Conservation (phyloP, 306 rosid genomes). For the Carpinus fangiana region DNA sequence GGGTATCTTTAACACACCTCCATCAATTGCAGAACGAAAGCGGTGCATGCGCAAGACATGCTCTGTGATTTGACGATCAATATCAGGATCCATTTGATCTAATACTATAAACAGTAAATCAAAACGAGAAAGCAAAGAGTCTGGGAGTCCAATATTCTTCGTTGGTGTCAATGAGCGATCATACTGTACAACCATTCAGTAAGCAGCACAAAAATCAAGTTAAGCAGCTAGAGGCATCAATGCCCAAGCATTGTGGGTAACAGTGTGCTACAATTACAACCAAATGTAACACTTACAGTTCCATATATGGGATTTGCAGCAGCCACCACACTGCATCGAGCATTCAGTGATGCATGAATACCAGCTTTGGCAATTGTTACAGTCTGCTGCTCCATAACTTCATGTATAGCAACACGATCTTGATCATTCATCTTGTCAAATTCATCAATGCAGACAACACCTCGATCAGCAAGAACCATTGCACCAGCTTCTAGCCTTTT, state of each 20-base stretch:
- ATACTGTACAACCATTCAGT: constrained; percentile 50
- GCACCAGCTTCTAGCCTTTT: constrained; percentile 99
- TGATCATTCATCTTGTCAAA: constrained; percentile 98
- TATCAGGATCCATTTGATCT: constrained; percentile 99
- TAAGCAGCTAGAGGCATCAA: constrained; percentile 17
- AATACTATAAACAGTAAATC: constrained; percentile 90
- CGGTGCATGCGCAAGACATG: constrained; percentile 98
- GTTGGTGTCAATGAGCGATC: constrained; percentile 99
- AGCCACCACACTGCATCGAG: constrained; percentile 98
- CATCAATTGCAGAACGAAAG: constrained; percentile 72
- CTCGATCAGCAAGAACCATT: constrained; percentile 99
- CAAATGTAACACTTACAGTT: constrained; percentile 60
- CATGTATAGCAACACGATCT: constrained; percentile 98
- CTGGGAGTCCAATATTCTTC: constrained; percentile 96
- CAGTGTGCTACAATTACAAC: background rate
- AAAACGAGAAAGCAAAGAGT: constrained; percentile 95
- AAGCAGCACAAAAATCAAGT: constrained; percentile 18
- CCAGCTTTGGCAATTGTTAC: constrained; percentile 99
- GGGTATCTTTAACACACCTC: constrained; percentile 59
- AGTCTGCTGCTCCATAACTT: constrained; percentile 99
- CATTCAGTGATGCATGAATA: constrained; percentile 96
- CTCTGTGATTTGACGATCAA: constrained; percentile 86
- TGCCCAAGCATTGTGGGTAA: constrained; percentile 1
- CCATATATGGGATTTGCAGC: constrained; percentile 99
- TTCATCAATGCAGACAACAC: constrained; percentile 99